phyloP scores from a whole-genome alignment of 805 yeast species.

The Teunomyces pallodes region DNA sequence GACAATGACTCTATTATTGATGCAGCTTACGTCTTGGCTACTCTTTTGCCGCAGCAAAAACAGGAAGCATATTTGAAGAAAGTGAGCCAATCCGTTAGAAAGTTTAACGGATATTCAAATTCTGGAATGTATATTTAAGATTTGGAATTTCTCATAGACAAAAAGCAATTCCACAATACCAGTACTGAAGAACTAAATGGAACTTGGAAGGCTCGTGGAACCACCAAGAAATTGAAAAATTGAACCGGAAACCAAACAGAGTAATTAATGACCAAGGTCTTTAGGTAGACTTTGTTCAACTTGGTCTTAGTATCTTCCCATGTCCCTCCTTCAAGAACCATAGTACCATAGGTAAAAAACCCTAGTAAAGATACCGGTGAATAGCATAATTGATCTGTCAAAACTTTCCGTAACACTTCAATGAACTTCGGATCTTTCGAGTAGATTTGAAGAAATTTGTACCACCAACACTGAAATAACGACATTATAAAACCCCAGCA shows the following conservation, averaged over 20 bases:
- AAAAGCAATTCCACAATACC: conserved; percentile 90
- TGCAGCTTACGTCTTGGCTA: conserved; percentile 13
- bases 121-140: conserved; percentile 24
- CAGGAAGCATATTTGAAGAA: conserved; percentile 10
- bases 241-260: conserved; percentile 84
- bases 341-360: conserved; percentile 82
- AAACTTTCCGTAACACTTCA: conserved; percentile 79
- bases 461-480: conserved; percentile 87
- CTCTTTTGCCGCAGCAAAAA: conserved; percentile 2
- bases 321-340: conserved; percentile 74
- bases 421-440: conserved; percentile 80
- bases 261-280: conserved; percentile 65
- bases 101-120: conserved; percentile 21
- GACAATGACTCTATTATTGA: conserved; percentile 43
- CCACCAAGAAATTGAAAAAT: conserved; percentile 65
- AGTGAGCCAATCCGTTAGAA: conserved; percentile 20
- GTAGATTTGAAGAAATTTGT: conserved; percentile 76
- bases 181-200: conserved; percentile 87
- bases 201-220: conserved; percentile 76
- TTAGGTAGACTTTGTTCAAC: conserved; percentile 61
- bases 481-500: conserved; percentile 86
- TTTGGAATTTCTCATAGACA: conserved; percentile 67
- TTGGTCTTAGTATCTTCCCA: conserved; percentile 61
- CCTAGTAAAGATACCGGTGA: conserved; percentile 81
- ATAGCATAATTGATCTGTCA: conserved; percentile 85